A percentile compares a stretch with the other conserved stretches of the same genome.
Conservation (phyloP, 2,329 filamentous ascomycete species). For the Ascosphaera aggregata region DNA sequence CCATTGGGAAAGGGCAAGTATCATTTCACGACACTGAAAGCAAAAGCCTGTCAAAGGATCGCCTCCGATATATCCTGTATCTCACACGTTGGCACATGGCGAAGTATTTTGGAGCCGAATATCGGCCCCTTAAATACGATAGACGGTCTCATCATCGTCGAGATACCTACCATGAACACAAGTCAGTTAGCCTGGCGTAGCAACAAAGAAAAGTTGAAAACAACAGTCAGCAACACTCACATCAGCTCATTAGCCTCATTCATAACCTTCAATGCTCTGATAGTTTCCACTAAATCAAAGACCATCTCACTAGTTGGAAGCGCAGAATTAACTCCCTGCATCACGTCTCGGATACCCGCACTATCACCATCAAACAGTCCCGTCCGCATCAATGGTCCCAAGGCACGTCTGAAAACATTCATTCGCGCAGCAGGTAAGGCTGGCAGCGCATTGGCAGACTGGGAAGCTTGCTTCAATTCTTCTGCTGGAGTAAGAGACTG, state of each 20-base stretch:
- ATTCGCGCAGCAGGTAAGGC: conserved; percentile 41
- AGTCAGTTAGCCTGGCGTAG: conserved; percentile 4
- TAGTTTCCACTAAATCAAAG: conserved; percentile 50
- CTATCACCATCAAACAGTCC: conserved; percentile 63
- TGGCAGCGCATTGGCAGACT: conserved; percentile 14
- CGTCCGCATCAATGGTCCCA: conserved; percentile 65
- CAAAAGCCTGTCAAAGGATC: too few species aligned
- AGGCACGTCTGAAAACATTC: conserved; percentile 49
- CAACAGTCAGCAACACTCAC: conserved; percentile 31
- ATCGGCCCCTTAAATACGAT: conserved; percentile 33
- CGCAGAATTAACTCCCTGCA: conserved; percentile 56
- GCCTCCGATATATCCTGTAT: too few species aligned
- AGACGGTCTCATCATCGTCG: conserved; percentile 36
- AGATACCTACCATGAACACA: conserved; percentile 15
- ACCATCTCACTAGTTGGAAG: conserved; percentile 31
- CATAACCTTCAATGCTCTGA: conserved; percentile 56
- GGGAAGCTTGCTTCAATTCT: neutral
- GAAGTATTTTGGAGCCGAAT: neutral
- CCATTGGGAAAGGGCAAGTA: too few species aligned
- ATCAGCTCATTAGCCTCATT: conserved; percentile 76
- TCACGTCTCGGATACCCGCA: conserved; percentile 48
- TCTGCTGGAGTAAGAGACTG: neutral
- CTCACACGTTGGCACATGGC: neutral
- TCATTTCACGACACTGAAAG: too few species aligned
- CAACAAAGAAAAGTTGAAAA: conserved; percentile 24